Evolutionary conservation across 1,139 yeast genomes (phyloP), one percentile per base, ranked within the genome.

Genomic region (Kurtzmaniella quercitrusa): DNA sequence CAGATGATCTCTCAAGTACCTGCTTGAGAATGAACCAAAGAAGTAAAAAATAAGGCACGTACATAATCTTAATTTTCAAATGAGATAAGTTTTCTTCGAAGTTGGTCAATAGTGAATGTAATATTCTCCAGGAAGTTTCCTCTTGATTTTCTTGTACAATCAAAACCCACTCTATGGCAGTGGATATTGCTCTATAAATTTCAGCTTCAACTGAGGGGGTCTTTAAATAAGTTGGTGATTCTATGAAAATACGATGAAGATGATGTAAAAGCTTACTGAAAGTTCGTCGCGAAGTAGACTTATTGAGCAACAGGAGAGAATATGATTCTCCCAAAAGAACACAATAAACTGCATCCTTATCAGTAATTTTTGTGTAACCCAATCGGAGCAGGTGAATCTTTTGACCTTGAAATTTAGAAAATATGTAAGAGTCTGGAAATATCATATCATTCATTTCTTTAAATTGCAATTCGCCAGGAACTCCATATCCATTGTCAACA

Each of bases 111-210:
- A 51, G 41, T 3, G 38, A 40, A 11, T 48, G 47, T 4, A 53
- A 47, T 29, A 46, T 44, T 18, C 44, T 52, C 58, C 57, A 58
- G 34, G 50, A 48, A 38, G 16, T 42, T 3, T 51, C 55, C 2
- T 54, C 39, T 12, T 70, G 62, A 2, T 50, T 45, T 34, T 60
- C 62, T 45, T 70, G 75, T 2, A 59, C 21, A 10, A 65, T 60
- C 27, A 72, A 52, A 25, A 50, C 46, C 77, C 77, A 72, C 40
- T 57, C 55, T 3, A 66, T 50, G 7, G 70, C 40, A 0, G 55
- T 56, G 27, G 56, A 52, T 2, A 68, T 37, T 3, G 64, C 54
- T 0, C 48, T 45, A 29, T 57, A 56, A 3, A 63, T 37, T 17
- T 55, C 60, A 1, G 47, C 43, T 3, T 42, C 23, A 9, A 43